phyloP scores from a whole-genome alignment of 768 basidiomycete genomes.

The Kwoniella shandongensis region DNA sequence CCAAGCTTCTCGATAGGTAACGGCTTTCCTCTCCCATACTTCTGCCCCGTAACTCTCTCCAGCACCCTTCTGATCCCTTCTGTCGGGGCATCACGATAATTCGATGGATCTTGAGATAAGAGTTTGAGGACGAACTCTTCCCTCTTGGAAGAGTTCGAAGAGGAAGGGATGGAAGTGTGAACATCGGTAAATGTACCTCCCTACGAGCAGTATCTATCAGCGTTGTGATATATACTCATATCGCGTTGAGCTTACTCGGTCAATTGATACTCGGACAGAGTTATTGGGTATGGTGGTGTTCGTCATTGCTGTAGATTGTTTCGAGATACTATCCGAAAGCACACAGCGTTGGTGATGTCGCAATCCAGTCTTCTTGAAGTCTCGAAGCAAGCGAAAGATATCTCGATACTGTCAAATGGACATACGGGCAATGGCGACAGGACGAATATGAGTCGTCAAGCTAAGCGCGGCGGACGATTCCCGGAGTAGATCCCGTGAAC shows the following conservation, averaged over 20 bases:
- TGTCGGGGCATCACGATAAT: slow-evolving; percentile 85
- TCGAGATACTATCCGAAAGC: neutral
- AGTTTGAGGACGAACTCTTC: slow-evolving; percentile 76
- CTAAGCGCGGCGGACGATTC: too few relatives aligned
- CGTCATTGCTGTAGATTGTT: neutral
- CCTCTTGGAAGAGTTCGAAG: slow-evolving; percentile 20
- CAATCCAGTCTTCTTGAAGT: too few relatives aligned
- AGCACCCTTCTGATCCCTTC: slow-evolving; percentile 87
- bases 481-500: too few relatives aligned
- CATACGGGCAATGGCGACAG: too few relatives aligned
- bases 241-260: slow-evolving; percentile 22
- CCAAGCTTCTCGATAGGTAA: slow-evolving; percentile 57
- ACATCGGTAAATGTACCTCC: slow-evolving; percentile 52
- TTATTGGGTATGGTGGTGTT: slow-evolving; percentile 23
- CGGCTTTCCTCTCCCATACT: slow-evolving; percentile 65
- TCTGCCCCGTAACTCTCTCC: slow-evolving; percentile 69
- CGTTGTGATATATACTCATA: neutral
- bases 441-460: too few relatives aligned
- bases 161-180: slow-evolving; percentile 18
- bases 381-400: too few relatives aligned
- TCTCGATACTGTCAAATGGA: neutral
- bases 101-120: slow-evolving; percentile 76
- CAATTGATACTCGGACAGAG: slow-evolving; percentile 41
- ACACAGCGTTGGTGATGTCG: neutral
- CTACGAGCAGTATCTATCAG: neutral